Percentiles rank a stretch among this genome's conserved stretches.
phyloP scores from a whole-genome alignment of 202 grass and related monocot species.

The Schoenoplectus triqueter region DNA sequence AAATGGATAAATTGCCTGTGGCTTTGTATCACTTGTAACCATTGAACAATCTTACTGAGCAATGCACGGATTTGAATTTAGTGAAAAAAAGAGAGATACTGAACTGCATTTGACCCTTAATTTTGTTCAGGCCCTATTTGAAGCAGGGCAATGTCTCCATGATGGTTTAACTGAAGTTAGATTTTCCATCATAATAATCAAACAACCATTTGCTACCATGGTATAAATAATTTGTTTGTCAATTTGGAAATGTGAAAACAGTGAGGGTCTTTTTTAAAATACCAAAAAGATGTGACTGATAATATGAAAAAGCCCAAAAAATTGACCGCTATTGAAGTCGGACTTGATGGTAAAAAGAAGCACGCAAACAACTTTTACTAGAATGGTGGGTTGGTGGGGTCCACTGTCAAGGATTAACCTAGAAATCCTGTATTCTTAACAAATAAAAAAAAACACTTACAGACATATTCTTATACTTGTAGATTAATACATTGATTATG shows the following conservation, averaged over 20 bases:
- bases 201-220: neutral
- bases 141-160: neutral
- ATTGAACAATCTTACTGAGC: conserved; percentile 12
- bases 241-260: neutral
- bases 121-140: neutral
- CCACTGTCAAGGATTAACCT: too few relatives aligned
- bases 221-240: neutral
- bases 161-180: conserved; percentile 9
- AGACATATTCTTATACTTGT: too few relatives aligned
- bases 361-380: conserved; percentile 39
- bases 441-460: too few relatives aligned
- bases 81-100: neutral
- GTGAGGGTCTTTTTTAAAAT: neutral
- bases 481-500: too few relatives aligned
- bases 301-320: neutral
- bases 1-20: neutral
- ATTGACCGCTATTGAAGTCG: neutral
- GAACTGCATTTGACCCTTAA: neutral
- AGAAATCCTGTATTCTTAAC: too few relatives aligned
- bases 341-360: neutral
- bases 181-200: conserved; percentile 8
- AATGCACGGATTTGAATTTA: neutral
- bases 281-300: neutral
- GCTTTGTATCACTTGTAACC: neutral
- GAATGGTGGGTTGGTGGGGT: neutral